phyloP scores from a whole-genome alignment of 2,329 filamentous ascomycete genomes.

The Alternaria ventricosa region DNA sequence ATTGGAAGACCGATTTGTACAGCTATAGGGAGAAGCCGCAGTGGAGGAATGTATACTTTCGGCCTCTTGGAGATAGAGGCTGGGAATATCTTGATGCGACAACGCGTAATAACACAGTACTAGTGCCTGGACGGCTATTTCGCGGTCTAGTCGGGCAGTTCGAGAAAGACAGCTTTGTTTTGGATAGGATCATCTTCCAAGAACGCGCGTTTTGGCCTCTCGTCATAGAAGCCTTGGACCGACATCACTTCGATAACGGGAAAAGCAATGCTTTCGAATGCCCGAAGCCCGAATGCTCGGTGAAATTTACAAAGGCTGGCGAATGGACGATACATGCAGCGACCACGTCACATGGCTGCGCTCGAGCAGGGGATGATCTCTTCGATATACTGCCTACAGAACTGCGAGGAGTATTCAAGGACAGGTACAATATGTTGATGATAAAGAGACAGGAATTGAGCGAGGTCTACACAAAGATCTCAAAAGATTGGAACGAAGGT shows the following conservation, averaged over 20 bases:
- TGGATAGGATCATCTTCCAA: background rate
- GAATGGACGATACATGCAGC: constrained; percentile 25
- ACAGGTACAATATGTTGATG: background rate
- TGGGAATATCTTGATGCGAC: background rate
- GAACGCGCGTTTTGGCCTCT: constrained; percentile 11
- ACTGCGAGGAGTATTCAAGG: background rate
- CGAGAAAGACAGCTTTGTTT: background rate
- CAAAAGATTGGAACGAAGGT: background rate
- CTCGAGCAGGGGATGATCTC: background rate
- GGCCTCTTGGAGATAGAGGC: background rate
- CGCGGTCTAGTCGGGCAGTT: background rate
- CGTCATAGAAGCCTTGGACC: constrained; percentile 23
- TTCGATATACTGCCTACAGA: background rate
- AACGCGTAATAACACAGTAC: background rate
- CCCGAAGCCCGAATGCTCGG: constrained; percentile 12
- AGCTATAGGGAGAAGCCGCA: background rate
- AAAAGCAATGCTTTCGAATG: constrained; percentile 12
- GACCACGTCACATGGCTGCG: constrained; percentile 3
- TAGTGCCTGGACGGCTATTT: background rate
- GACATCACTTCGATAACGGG: constrained; percentile 17
- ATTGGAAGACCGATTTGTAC: background rate
- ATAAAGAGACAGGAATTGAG: background rate
- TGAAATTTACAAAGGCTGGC: constrained; percentile 17
- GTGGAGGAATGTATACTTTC: background rate
- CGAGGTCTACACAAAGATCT: background rate